These are phyloP conservation scores for Globisporangium spiculum DNA, from an alignment of 352 stramenopile genomes.

Conservation along the genomic window DNA sequence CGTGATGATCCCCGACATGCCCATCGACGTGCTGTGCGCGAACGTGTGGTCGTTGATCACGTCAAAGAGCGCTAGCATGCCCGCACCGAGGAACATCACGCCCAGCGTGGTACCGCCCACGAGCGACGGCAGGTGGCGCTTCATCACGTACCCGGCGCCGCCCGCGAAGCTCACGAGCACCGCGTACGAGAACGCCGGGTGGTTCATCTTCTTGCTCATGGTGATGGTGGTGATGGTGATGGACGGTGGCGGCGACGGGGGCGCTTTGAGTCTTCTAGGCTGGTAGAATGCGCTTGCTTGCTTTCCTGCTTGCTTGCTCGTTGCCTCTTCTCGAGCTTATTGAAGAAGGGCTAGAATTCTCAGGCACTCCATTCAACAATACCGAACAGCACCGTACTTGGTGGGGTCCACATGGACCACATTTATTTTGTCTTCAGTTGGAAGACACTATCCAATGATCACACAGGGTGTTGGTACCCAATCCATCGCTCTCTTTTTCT, in stretches of 20 bases:
- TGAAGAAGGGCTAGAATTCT: background rate
- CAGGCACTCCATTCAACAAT: background rate
- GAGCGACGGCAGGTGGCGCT: constrained; percentile 62
- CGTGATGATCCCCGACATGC: constrained; percentile 69
- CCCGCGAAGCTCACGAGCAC: constrained; percentile 60
- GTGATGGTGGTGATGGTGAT: background rate
- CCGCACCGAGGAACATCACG: constrained; percentile 65
- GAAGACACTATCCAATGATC: background rate
- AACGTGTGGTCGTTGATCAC: constrained; percentile 74
- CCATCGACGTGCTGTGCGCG: constrained; percentile 57
- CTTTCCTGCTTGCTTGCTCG: background rate
- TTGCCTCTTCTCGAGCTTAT: background rate
- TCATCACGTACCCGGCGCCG: constrained; percentile 57
- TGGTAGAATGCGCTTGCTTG: background rate
- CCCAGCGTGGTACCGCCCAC: constrained; percentile 57
- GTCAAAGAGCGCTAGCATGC: constrained; percentile 63
- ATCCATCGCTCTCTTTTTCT: background rate
- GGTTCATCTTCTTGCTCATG: constrained; percentile 31
- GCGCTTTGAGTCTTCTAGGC: background rate
- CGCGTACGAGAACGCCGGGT: constrained; percentile 75
- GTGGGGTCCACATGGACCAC: background rate
- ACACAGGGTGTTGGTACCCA: too few species aligned
- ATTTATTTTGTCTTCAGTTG: background rate
- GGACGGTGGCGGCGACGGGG: background rate
- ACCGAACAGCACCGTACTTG: background rate